These are phyloP conservation scores for Fusarium haematococcum DNA, from an alignment of 2,329 filamentous ascomycete species.

Conservation along the genomic window DNA sequence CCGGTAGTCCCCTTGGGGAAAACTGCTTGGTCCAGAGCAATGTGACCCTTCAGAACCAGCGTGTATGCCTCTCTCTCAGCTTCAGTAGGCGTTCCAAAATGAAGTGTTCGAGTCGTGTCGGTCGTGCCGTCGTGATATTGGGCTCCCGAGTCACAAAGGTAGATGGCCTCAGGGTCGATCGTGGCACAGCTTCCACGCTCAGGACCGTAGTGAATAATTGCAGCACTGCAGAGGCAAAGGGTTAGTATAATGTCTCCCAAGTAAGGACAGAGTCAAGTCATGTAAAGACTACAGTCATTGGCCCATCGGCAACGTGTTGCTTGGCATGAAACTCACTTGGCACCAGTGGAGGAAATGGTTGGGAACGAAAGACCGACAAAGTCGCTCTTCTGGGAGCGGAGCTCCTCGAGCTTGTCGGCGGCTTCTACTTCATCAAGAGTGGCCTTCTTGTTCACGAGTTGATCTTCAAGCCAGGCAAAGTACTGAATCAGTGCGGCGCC, in stretches of 20 bases:
- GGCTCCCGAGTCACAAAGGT: constrained; percentile 97
- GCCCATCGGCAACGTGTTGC: not conserved
- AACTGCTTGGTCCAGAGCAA: constrained; percentile 84
- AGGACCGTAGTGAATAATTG: constrained; percentile 95
- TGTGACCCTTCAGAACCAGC: constrained; percentile 92
- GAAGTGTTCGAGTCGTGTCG: constrained; percentile 92
- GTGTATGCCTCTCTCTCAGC: constrained; percentile 93
- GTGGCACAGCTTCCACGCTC: constrained; percentile 83
- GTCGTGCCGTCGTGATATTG: constrained; percentile 97
- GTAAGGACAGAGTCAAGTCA: not conserved
- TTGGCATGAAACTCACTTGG: constrained; percentile 66
- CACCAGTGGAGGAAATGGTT: constrained; percentile 94
- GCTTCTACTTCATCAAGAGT: constrained; percentile 88
- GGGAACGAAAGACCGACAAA: constrained; percentile 94
- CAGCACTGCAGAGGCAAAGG: constrained; percentile 70
- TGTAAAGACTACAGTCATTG: not conserved
- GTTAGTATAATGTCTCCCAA: constrained; percentile 7
- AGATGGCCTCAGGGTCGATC: constrained; percentile 87
- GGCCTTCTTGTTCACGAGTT: constrained; percentile 79
- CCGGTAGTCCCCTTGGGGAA: constrained; percentile 97
- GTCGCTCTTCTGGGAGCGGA: constrained; percentile 75
- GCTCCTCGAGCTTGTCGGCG: constrained; percentile 88
- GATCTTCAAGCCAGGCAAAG: constrained; percentile 96
- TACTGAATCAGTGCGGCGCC: constrained; percentile 91
- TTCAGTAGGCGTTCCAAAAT: constrained; percentile 86